Evolutionary conservation across 192 early-diverging fungal species (phyloP), one percentile per base, ranked within the genome.

Genomic region (Glomus cerebriforme): DNA sequence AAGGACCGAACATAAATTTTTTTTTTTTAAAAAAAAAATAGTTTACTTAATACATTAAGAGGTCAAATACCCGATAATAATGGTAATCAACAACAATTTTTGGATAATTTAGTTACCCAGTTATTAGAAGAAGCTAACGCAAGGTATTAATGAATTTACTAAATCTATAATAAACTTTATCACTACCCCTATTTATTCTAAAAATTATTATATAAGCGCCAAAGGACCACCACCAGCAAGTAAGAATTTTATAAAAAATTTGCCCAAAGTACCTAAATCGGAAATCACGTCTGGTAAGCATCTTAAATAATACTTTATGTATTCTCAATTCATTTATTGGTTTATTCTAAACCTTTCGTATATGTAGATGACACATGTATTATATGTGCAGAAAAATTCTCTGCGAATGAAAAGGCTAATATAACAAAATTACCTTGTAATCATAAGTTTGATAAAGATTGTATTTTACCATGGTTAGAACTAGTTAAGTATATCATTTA

Each of bases 31-130:
- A 9, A 39, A 79, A 9, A 39, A 0, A 9, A 7, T 39, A 87
- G 86, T 63, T 68, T 86, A 59, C 85, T 90, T 70, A 83, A 83
- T 2, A 75, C 78, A 0, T 81, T 90, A 17, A 81, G 87, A 1
- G 82, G 83, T 32, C 65, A 84, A 8, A 78, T 81, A 31, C 79
- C 77, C 10, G 75, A 82, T 63, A 80, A 80, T 19, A 82, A 86
- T 64, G 79, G 83, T 32, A 71, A 26, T n/a, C 85, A 89, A 43
- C 83, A 89, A 32, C 59, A 69, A 54, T 79, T 90, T 31, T 80
- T 90, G n/a, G 87, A 90, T 73, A 86, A 88, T 32, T 69, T 90
- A 69, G 81, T 90, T 37, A 87, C 86, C 2, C 86, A 90, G 34
- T 66, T 90, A 32, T 81, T 90, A 71, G 84, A 87, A 8, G 89